phyloP scores from a whole-genome alignment of 2,329 filamentous ascomycete genomes.

The Teratosphaeria gauchensis region DNA sequence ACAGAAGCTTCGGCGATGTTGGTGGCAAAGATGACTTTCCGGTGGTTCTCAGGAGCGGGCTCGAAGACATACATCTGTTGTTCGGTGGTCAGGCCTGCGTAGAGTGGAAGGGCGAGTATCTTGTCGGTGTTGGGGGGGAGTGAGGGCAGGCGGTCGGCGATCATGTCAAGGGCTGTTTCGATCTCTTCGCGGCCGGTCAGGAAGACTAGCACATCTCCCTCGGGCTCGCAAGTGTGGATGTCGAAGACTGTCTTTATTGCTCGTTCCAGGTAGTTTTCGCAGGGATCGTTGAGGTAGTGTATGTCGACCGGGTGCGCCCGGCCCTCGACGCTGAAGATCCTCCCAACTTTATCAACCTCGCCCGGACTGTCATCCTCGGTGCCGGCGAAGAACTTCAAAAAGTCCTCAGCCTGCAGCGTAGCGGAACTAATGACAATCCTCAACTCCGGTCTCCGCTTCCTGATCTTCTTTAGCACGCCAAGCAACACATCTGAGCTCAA shows the following conservation, averaged over 20 bases:
- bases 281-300: conserved; percentile 66
- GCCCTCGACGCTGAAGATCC: conserved; percentile 77
- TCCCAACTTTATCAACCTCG: conserved; percentile 34
- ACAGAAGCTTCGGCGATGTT: conserved; percentile 96
- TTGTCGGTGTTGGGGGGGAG: conserved; percentile 50
- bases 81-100: conserved; percentile 79
- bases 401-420: conserved; percentile 81
- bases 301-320: conserved; percentile 82
- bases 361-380: conserved; percentile 29
- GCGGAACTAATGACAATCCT: conserved; percentile 88
- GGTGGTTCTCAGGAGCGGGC: conserved; percentile 64
- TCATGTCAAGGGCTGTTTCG: conserved; percentile 66
- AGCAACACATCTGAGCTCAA: conserved; percentile 86
- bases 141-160: conserved; percentile 60
- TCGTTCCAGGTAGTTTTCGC: conserved; percentile 78
- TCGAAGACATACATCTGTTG: conserved; percentile 96
- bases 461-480: conserved; percentile 83
- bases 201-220: conserved; percentile 85
- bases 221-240: conserved; percentile 70
- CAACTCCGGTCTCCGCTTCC: conserved; percentile 67
- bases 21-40: conserved; percentile 87
- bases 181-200: conserved; percentile 91
- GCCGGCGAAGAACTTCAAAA: conserved; percentile 64
- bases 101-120: conserved; percentile 68
- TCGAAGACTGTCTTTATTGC: conserved; percentile 76